Evolutionary conservation across 2,329 filamentous ascomycete species (phyloP).

Genomic region (Achaetomium macrosporum): DNA sequence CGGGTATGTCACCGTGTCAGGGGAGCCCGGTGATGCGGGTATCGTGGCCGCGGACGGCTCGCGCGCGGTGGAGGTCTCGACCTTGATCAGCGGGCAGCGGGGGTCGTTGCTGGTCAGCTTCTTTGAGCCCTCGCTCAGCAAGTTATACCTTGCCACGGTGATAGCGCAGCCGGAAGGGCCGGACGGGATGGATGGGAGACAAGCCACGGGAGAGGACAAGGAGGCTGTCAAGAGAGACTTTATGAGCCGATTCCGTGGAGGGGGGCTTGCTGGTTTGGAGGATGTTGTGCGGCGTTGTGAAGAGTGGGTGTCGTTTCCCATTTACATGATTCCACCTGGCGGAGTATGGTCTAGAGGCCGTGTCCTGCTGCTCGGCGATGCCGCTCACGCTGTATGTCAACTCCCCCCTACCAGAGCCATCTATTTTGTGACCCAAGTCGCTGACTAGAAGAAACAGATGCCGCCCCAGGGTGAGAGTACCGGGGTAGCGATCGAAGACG

Average conservation of each 20-base stretch:
- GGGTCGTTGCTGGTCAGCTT: constrained; percentile 1
- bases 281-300: background rate
- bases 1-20: background rate
- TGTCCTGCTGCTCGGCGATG: background rate
- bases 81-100: background rate
- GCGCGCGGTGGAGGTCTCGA: background rate
- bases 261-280: background rate
- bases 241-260: background rate
- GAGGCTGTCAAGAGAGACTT: background rate
- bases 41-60: background rate
- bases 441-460: background rate
- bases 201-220: background rate
- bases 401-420: too few relatives aligned
- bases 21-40: background rate
- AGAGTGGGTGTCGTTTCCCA: constrained; percentile 2
- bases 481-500: constrained; percentile 1
- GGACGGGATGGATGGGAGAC: background rate
- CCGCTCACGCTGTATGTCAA: constrained; percentile 1
- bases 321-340: background rate
- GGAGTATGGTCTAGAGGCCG: background rate
- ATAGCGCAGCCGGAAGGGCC: background rate
- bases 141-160: background rate
- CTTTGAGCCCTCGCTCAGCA: background rate
- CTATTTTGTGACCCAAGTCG: too few relatives aligned
- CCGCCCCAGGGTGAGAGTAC: constrained; percentile 2